Evolutionary conservation across 176 grass and related monocot species (phyloP).

Genomic region (Triticum aestivum): IWGSC_CS_RefSeq_v2.1 NC_057804.1:501575595-501576094

Average conservation of each 20-base stretch:
- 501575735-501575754: background rate
- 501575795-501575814: background rate
- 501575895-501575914: slow-evolving; percentile 49
- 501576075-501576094: background rate
- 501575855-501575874: background rate
- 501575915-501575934: background rate
- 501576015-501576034: background rate
- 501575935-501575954: background rate
- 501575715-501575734: background rate
- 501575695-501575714: background rate
- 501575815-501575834: background rate
- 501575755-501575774: background rate
- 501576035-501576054: background rate
- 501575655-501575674: background rate
- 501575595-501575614: slow-evolving; percentile 31
- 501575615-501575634: background rate
- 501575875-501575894: background rate
- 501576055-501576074: background rate
- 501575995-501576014: background rate
- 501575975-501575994: background rate
- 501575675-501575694: background rate
- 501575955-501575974: background rate
- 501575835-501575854: slow-evolving; percentile 17
- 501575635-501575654: background rate
- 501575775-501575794: background rate